phyloP scores from a whole-genome alignment of 352 stramenopile genomes.

The Globisporangium paroecandrum region DNA sequence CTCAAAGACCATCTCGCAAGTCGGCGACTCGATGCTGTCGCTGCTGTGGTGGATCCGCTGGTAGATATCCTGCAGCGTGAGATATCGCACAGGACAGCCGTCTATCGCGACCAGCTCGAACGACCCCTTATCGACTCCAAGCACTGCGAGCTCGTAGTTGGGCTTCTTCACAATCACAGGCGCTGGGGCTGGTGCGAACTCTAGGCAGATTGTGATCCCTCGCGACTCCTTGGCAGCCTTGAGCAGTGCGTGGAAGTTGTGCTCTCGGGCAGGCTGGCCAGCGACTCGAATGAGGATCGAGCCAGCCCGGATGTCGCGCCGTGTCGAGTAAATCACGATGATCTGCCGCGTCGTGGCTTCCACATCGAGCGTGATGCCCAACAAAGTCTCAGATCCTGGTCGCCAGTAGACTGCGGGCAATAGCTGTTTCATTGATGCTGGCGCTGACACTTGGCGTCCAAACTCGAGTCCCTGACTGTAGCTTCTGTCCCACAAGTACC shows the following conservation, averaged over 20 bases:
- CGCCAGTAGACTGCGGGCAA: conserved; percentile 3
- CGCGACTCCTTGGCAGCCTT: conserved; percentile 1
- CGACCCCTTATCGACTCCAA: conserved; percentile 2
- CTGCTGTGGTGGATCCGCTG: conserved; percentile 5
- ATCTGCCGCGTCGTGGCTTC: conserved; percentile 10
- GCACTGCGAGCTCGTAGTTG: conserved; percentile 13
- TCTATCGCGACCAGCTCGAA: conserved; percentile 14
- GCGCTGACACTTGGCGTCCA: not conserved
- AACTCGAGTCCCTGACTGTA: conserved; percentile 7
- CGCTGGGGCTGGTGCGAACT: conserved; percentile 6
- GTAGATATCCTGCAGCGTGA: conserved; percentile 7
- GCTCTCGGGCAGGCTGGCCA: not conserved
- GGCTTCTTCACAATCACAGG: conserved; percentile 9
- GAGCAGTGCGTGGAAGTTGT: conserved; percentile 9
- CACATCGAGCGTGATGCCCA: conserved; percentile 16
- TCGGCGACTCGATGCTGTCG: not conserved
- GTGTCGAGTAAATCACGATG: conserved; percentile 10
- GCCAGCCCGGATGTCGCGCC: conserved; percentile 1
- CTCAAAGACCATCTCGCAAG: conserved; percentile 14
- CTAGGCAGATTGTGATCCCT: conserved; percentile 9
- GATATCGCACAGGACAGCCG: conserved; percentile 9
- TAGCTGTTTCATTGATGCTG: not conserved
- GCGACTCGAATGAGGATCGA: conserved; percentile 2
- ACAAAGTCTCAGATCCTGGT: not conserved
- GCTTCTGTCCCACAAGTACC: conserved; percentile 11